Evolutionary conservation across 177 flowering plant genomes (phyloP), one percentile per base, ranked within the genome.

Genomic region (Viscum album): DNA sequence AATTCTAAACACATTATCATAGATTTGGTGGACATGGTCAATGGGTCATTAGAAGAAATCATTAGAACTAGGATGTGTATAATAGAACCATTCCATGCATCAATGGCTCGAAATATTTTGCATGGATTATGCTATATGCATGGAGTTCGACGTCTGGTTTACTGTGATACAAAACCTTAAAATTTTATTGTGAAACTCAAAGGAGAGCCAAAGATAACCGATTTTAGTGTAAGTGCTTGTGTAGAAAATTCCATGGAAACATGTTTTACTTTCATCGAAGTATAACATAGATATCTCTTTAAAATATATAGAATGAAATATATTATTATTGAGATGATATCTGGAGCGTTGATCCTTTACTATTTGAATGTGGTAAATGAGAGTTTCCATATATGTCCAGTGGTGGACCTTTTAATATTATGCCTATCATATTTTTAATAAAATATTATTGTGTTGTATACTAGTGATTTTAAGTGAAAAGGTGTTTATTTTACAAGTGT

Each of bases 231-330:
- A 59, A 92, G 99, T 81, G 96, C 99, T 73, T 97, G 99, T 70
- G 78, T 95, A 69, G 97, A 95, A 84, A 92, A 86, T 72, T 92
- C 98, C 39, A 71, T 88, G 85, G 99, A 97, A 64, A 86, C 92
- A 97, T 95, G 99, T 82, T 97, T 97, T 70, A 95, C 97, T 35
- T 95, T 92, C 79, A 96, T 95, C 73, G 99, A 73, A 95, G 97
- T 72, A 97, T 95, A 26, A 95, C 99, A 58, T 89, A 95, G 74
- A 92, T 95, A 97, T 92, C 99, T 34, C 99, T 97, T 29, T 97
- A 95, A 83, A 79, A 97, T 75, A 92, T 95, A 71, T 84, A 94
- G 43, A 95, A 89, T 77, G 97, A 92, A 67, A 82, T 71, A 71
- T 95, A 95, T 77, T 95, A 97, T 34, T 95, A 89, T 77, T 92